Percentiles rank a stretch among this genome's conserved stretches.
phyloP scores from a whole-genome alignment of 164 flowering plant species.

The Pachysandra terminalis region DNA sequence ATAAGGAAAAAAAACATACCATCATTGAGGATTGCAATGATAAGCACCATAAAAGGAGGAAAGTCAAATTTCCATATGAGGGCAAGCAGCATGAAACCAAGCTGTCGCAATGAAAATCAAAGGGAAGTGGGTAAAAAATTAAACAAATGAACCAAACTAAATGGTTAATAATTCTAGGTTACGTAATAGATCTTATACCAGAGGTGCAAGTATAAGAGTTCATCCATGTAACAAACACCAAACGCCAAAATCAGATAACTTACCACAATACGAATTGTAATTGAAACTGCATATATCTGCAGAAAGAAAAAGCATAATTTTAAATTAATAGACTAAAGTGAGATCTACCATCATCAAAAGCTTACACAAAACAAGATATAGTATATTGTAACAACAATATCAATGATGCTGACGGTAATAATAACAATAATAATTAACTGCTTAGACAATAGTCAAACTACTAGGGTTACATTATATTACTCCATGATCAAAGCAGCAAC shows the following conservation, averaged over 20 bases:
- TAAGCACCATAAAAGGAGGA: slow-evolving; percentile 92
- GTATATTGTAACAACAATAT: neutral
- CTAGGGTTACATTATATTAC: neutral
- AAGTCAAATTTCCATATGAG: slow-evolving; percentile 88
- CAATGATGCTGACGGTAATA: too few relatives aligned
- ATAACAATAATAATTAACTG: neutral
- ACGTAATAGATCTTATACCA: too few relatives aligned
- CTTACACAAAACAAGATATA: neutral
- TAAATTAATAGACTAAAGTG: too few relatives aligned
- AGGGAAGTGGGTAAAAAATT: slow-evolving; percentile 2
- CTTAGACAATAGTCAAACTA: neutral
- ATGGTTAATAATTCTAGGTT: neutral
- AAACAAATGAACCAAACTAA: neutral
- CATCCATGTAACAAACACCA: neutral
- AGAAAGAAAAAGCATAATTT: neutral
- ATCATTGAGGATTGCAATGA: slow-evolving; percentile 89
- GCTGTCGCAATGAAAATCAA: slow-evolving; percentile 35
- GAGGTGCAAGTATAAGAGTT: neutral
- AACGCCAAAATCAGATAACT: slow-evolving; percentile 17
- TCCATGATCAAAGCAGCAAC: neutral
- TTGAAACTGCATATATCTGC: slow-evolving; percentile 94
- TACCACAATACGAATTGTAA: slow-evolving; percentile 95
- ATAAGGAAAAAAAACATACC: slow-evolving; percentile 34
- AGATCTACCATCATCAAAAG: neutral
- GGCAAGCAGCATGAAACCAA: slow-evolving; percentile 87